Conservation (phyloP, 352 stramenopile species). For the Peronospora destructor region DNA sequence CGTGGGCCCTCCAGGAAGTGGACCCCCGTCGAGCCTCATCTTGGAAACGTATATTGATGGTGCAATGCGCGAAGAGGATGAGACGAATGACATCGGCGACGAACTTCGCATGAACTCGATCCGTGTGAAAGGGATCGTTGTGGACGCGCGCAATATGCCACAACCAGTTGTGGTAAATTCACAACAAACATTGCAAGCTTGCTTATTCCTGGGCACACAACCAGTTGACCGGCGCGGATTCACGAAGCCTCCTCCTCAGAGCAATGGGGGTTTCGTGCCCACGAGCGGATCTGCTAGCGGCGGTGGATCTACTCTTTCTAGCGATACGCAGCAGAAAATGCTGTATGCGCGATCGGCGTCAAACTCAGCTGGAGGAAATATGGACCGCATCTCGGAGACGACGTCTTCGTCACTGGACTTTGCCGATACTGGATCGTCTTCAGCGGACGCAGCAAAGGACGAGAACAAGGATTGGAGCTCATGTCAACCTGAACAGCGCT, state of each 20-base stretch:
- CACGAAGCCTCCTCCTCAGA: constrained; percentile 81
- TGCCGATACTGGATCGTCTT: constrained; percentile 51
- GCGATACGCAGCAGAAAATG: constrained; percentile 55
- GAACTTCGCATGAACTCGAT: constrained; percentile 85
- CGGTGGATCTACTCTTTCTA: constrained; percentile 35
- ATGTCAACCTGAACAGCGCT: constrained; percentile 77
- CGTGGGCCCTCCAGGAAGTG: constrained; percentile 74
- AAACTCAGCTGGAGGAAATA: constrained; percentile 31
- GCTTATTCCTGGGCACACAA: constrained; percentile 79
- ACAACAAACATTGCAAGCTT: constrained; percentile 81
- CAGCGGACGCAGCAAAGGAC: constrained; percentile 54
- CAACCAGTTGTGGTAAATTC: constrained; percentile 84
- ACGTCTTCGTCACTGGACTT: constrained; percentile 45
- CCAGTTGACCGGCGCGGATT: constrained; percentile 79
- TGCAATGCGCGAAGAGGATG: constrained; percentile 66
- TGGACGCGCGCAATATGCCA: constrained; percentile 81
- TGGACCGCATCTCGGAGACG: constrained; percentile 70
- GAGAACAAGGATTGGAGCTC: constrained; percentile 88
- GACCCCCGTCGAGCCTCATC: constrained; percentile 77
- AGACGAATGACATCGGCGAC: constrained; percentile 65
- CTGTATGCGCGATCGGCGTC: constrained; percentile 50
- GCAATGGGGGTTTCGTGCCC: constrained; percentile 82
- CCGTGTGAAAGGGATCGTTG: constrained; percentile 80
- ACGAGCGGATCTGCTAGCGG: constrained; percentile 25
- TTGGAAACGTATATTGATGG: constrained; percentile 86